Percentiles rank a stretch among this genome's conserved stretches.
phyloP scores from a whole-genome alignment of 495 filamentous ascomycete species.

The Jackrogersella multiformis region DNA sequence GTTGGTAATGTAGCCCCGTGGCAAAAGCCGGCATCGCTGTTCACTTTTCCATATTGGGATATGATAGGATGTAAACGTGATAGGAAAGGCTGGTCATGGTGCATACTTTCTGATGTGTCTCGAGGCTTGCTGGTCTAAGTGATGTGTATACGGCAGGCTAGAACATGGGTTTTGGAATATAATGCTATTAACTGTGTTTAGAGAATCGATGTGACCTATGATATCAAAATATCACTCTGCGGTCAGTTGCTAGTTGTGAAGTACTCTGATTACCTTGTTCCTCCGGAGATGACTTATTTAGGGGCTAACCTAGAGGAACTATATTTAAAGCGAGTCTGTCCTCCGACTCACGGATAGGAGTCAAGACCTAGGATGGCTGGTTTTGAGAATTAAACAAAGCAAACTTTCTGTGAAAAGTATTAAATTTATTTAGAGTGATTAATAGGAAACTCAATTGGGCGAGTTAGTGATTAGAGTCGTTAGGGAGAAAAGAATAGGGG shows the following conservation, averaged over 20 bases:
- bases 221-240: too few species aligned
- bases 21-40: background rate
- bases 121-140: too few species aligned
- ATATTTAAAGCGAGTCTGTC: background rate
- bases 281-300: too few species aligned
- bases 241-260: too few species aligned
- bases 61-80: background rate
- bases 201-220: too few species aligned
- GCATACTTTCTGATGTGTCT: background rate
- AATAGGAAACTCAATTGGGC: background rate
- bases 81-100: background rate
- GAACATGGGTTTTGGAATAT: too few species aligned
- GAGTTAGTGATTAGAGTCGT: background rate
- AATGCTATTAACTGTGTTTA: too few species aligned
- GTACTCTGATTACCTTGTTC: too few species aligned
- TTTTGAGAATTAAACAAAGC: background rate
- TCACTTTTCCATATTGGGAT: background rate
- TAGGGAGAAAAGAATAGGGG: background rate
- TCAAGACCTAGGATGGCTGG: background rate
- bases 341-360: background rate
- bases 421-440: background rate
- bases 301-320: too few species aligned
- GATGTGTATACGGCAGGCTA: too few species aligned
- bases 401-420: background rate
- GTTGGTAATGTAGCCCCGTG: background rate